Percentiles rank a stretch among this genome's conserved stretches.
Evolutionary conservation across 2,329 filamentous ascomycete species (phyloP).

Genomic region (Ophiosphaerella korrae): DNA sequence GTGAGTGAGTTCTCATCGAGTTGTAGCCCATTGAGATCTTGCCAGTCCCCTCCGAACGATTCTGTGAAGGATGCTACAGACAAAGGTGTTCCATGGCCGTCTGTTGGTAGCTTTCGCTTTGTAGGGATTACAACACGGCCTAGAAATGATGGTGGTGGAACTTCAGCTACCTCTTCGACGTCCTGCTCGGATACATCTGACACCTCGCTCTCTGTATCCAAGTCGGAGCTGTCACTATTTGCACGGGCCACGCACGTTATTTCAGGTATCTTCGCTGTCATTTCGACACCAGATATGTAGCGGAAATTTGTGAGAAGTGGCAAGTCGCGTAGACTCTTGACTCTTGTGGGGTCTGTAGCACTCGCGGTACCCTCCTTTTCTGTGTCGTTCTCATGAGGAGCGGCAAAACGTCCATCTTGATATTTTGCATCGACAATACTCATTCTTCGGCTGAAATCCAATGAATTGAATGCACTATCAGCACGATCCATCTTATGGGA

Average conservation of each 20-base stretch:
- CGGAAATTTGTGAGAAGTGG: conserved; percentile 41
- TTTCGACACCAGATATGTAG: conserved; percentile 32
- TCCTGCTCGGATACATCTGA: conserved; percentile 32
- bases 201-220: conserved; percentile 24
- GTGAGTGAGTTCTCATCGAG: conserved; percentile 35
- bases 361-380: background rate
- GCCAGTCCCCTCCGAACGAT: conserved; percentile 36
- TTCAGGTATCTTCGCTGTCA: conserved; percentile 22
- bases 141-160: conserved; percentile 19
- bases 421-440: conserved; percentile 60
- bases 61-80: conserved; percentile 44
- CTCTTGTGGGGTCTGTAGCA: conserved; percentile 8
- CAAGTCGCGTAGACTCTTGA: conserved; percentile 32
- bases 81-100: conserved; percentile 44
- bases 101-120: conserved; percentile 42
- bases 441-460: conserved; percentile 57
- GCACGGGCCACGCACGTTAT: conserved; percentile 18
- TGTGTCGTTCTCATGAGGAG: conserved; percentile 13
- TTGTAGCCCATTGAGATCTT: conserved; percentile 31
- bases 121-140: conserved; percentile 23
- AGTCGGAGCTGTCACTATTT: conserved; percentile 34
- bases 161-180: conserved; percentile 18
- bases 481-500: conserved; percentile 16
- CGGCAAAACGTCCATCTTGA: conserved; percentile 53
- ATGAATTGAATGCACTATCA: conserved; percentile 57